Evolutionary conservation across 352 stramenopile species (phyloP).

Genomic region (Globisporangium orthogonon): DNA sequence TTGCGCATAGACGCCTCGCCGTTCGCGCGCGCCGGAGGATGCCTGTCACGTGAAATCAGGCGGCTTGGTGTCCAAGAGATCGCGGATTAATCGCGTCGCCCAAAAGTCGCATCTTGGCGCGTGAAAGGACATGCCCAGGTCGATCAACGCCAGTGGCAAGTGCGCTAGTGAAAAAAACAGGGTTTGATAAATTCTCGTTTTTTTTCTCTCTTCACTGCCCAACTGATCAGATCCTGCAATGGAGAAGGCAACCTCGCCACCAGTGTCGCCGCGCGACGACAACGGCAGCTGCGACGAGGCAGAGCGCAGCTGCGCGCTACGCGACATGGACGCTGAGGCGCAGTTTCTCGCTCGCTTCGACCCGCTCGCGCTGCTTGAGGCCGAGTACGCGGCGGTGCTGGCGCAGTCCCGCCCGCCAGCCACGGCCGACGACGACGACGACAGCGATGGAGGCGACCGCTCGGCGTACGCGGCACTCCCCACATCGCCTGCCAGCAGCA

Average conservation of each 20-base stretch:
- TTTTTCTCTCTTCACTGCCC: too few species aligned
- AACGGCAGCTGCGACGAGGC: not conserved
- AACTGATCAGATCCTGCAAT: too few species aligned
- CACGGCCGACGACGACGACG: conserved; percentile 13
- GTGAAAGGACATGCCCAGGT: too few species aligned
- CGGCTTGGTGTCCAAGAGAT: too few species aligned
- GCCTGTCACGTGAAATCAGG: too few species aligned
- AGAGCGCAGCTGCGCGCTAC: not conserved
- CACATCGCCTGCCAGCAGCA: conserved; percentile 5
- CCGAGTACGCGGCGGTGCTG: conserved; percentile 56
- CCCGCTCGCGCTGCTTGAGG: conserved; percentile 45
- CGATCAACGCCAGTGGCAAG: too few species aligned
- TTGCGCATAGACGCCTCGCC: too few species aligned
- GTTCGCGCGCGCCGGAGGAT: too few species aligned
- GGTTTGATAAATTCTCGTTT: too few species aligned
- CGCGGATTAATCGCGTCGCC: too few species aligned
- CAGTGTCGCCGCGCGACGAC: not conserved
- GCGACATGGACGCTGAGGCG: conserved; percentile 15
- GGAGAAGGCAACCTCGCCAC: not conserved
- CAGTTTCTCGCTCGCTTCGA: conserved; percentile 28
- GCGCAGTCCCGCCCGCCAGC: conserved; percentile 22
- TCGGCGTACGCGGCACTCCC: conserved; percentile 17
- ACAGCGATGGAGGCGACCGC: conserved; percentile 4
- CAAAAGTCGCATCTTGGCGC: too few species aligned
- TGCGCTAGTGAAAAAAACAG: too few species aligned